Evolutionary conservation across 2,329 filamentous ascomycete genomes (phyloP), one percentile per base, ranked within the genome.

Genomic region (Paraphoma sp.): DNA sequence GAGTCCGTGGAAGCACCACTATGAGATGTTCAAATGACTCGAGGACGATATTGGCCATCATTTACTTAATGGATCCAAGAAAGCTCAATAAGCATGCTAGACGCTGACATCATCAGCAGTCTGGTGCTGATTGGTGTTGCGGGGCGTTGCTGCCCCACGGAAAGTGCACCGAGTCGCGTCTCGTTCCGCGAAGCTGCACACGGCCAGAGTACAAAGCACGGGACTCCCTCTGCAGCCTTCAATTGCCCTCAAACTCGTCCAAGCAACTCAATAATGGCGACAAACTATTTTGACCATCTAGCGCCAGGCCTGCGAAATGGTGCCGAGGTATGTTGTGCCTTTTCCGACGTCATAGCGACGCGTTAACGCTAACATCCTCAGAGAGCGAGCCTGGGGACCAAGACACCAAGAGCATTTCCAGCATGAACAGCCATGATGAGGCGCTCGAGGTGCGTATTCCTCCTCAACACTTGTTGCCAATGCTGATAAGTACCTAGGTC

Each of bases 1-100:
- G 77, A 78, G 31, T 79, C 80, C 51, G 78, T 88, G 6, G 85
- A 88, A 57, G 80, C 80, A 23, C 86, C 86, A 18, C 65, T 87
- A 30, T 86, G 64, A 78, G 10, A 16, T 6, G 12, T 36, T n/a
- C 17, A n/a, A 18, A n/a, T 1, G 36, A 17, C 12, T 16, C 17
- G 14, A 53, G 23, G 31, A 36, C 6, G 4, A 44, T 14, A 5
- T 23, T 23, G 23, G 23, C 23, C 48, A 50, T 30, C 36, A 38
- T 30, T 52, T 30, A 29, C 48, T 42, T 14, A 28, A 50, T 45
- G 30, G 12, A 38, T 48, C 3, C 33, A 49, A 52, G 47, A 40
- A 59, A 44, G 58, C 62, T 72, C 64, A 69, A 60, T 71, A 66
- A 71, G 59, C 31, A 66, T 63, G 71, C 62, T 33, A 23, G 40